Conservation (phyloP, 345 rosid genomes). For the Corymbia maculata region DNA sequence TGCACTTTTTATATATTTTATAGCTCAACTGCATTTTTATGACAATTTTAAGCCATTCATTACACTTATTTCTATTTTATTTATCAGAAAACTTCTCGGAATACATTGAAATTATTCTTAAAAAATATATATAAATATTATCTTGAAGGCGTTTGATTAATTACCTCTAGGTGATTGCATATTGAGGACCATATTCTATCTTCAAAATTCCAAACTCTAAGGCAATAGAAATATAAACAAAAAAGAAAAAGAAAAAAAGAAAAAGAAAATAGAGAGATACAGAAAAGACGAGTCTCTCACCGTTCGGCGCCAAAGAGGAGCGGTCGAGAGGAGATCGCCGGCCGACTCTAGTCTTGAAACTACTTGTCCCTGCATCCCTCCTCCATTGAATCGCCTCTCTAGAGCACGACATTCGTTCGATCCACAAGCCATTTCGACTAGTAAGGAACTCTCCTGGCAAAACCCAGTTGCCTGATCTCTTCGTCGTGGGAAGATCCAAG, state of each 20-base stretch:
- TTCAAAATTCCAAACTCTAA: background rate
- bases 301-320: background rate
- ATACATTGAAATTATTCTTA: background rate
- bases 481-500: background rate
- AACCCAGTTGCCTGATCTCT: background rate
- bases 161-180: background rate
- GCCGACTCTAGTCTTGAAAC: background rate
- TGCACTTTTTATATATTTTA: too few species aligned
- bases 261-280: background rate
- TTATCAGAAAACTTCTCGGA: background rate
- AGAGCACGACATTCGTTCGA: background rate
- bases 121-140: background rate
- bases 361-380: background rate
- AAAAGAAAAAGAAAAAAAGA: background rate
- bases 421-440: background rate
- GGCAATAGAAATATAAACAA: background rate
- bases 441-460: background rate
- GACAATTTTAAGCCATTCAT: accelerated
- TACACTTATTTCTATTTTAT: too few species aligned
- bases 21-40: too few species aligned
- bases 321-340: background rate
- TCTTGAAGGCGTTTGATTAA: background rate
- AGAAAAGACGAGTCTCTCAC: background rate
- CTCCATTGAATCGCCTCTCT: too few species aligned
- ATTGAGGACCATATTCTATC: background rate